Evolutionary conservation across 2,329 filamentous ascomycete species (phyloP), one percentile per base, ranked within the genome.

Genomic region (Botrytis sinoallii): DNA sequence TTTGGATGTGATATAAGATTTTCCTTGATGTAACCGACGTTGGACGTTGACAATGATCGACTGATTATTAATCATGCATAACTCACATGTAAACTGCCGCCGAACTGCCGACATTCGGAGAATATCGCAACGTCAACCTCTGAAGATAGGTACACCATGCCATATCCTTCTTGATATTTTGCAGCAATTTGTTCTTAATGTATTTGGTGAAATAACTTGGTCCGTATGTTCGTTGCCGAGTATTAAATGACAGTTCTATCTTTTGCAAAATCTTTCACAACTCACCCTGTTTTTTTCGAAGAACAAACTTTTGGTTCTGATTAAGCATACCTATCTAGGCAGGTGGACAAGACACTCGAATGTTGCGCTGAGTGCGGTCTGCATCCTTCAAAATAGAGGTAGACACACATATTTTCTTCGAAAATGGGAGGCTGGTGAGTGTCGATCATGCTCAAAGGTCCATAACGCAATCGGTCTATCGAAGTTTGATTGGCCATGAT

Each of bases 21-120:
- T 68, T 16, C 10, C 18, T 29, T 25, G 25, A 25, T 25, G 18
- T 44, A 42, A 38, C 14, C 20, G 66, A 57, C 35, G 12, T 68
- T 25, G 14, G 52, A 57, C 52, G 52, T 57, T 55, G 44, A 42
- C 0, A 14, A 40, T 42, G n/a, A 42, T 32, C 9, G 38, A 42
- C 25, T 25, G 66, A 57, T 68, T 68, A 68, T 42, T 68, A 68
- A 68, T 57, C 66, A 40, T 57, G 52, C 52, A 57, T 57, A 57
- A 29, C 52, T 29, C 5, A 52, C 3, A 52, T 3, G 3, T 29
- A 18, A 44, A 64, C 61, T 44, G n/a, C n/a, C 61, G 16, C 14
- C 25, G 14, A 44, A 67, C 22, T 52, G 46, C 46, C 32, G 65
- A 67, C n/a, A 18, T 29, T 35, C 18, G 35, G 4, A 22, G 52